These are phyloP conservation scores for Pythium biforme DNA, from an alignment of 352 stramenopile genomes.

Conservation along the genomic window DNA sequence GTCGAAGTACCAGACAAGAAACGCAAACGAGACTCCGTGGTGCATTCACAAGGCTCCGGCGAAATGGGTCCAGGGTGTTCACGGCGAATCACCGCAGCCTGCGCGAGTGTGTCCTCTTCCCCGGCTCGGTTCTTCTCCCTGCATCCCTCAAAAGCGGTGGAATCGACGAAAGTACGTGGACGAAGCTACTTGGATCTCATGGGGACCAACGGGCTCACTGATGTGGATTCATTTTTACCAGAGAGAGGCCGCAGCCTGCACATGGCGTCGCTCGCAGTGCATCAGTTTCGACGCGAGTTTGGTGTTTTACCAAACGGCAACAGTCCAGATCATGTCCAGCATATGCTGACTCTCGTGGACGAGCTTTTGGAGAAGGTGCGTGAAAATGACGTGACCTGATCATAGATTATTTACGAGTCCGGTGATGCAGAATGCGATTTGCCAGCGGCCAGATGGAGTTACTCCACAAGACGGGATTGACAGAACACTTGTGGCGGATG, in stretches of 20 bases:
- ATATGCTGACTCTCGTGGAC: slow-evolving; percentile 11
- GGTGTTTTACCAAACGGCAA: slow-evolving; percentile 19
- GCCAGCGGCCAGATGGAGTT: background rate
- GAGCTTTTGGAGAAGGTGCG: slow-evolving; percentile 18
- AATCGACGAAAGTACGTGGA: background rate
- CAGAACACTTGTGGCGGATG: slow-evolving; percentile 8
- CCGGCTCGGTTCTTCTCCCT: slow-evolving; percentile 19
- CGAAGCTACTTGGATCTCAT: no score
- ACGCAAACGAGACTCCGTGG: background rate
- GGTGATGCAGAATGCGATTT: background rate
- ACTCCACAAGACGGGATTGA: slow-evolving; percentile 11
- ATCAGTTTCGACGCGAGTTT: slow-evolving; percentile 25
- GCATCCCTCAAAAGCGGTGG: background rate
- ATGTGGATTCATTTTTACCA: background rate
- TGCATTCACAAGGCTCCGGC: slow-evolving; percentile 4
- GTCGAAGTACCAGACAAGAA: slow-evolving; percentile 5
- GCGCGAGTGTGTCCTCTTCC: slow-evolving; percentile 22
- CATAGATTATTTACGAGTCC: no score
- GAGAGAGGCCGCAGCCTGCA: slow-evolving; percentile 19
- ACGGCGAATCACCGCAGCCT: slow-evolving; percentile 26
- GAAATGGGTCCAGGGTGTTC: background rate
- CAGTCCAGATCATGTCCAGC: slow-evolving; percentile 19
- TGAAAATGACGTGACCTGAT: background rate
- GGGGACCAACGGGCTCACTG: background rate
- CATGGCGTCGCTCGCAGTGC: slow-evolving; percentile 18